Conservation (phyloP, 2,329 filamentous ascomycete genomes). For the Colletotrichum trifolii region DNA sequence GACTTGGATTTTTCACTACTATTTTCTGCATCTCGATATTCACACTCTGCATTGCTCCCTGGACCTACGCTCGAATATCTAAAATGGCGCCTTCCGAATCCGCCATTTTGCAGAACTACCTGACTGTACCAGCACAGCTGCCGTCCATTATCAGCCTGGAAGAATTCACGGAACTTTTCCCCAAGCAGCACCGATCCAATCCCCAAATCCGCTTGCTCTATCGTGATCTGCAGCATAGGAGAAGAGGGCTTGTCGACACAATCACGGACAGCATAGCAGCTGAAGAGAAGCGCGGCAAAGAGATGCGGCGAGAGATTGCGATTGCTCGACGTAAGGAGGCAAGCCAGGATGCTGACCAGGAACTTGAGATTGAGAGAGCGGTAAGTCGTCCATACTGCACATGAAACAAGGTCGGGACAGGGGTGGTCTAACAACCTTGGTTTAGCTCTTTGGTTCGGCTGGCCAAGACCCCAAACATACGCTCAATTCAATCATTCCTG, state of each 20-base stretch:
- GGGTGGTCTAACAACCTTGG: not conserved
- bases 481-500: constrained; percentile 72
- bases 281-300: constrained; percentile 72
- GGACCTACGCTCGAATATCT: not conserved
- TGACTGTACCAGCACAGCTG: constrained; percentile 80
- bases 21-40: not conserved
- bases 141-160: constrained; percentile 78
- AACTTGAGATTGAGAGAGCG: constrained; percentile 71
- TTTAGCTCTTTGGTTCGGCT: constrained; percentile 69
- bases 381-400: constrained; percentile 48
- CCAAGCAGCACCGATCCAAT: constrained; percentile 71
- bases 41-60: no score
- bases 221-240: constrained; percentile 80
- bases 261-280: constrained; percentile 73
- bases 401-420: not conserved
- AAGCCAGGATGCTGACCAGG: constrained; percentile 68
- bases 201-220: constrained; percentile 79
- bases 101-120: constrained; percentile 80
- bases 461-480: constrained; percentile 66
- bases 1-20: not conserved
- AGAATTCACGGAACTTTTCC: constrained; percentile 82
- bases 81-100: constrained; percentile 80
- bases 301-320: constrained; percentile 67
- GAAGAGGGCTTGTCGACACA: constrained; percentile 74
- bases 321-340: constrained; percentile 64